A percentile compares a stretch with the other conserved stretches of the same genome.
These are phyloP conservation scores for Penicillium sp. DNA, from an alignment of 2,329 filamentous ascomycete species.

Conservation along the genomic window DNA sequence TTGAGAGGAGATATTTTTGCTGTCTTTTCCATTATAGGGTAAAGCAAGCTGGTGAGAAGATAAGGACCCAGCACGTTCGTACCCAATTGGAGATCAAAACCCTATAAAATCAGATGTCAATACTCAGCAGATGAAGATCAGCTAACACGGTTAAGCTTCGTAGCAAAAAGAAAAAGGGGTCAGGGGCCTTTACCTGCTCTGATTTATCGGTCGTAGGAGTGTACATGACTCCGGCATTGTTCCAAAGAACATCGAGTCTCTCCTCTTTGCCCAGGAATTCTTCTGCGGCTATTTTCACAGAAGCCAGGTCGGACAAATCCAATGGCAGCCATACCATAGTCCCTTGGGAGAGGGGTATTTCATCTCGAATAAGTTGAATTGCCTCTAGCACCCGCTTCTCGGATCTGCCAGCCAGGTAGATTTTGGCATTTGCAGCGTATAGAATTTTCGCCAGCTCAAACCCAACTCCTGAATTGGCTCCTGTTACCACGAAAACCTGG, in stretches of 20 bases:
- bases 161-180: background rate
- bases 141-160: background rate
- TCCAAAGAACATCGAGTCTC: conserved; percentile 44
- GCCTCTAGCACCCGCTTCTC: conserved; percentile 25
- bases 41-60: conserved; percentile 42
- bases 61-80: conserved; percentile 42
- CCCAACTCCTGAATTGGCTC: conserved; percentile 19
- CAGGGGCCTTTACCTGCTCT: conserved; percentile 16
- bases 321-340: background rate
- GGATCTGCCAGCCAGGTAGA: conserved; percentile 24
- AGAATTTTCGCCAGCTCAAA: conserved; percentile 25
- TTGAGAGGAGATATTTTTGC: conserved; percentile 24
- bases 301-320: background rate
- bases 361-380: background rate
- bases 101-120: background rate
- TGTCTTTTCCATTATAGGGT: conserved; percentile 35
- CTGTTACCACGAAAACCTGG: conserved; percentile 1
- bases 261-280: conserved; percentile 39
- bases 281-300: conserved; percentile 35
- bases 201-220: conserved; percentile 35
- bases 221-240: conserved; percentile 41
- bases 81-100: conserved; percentile 41
- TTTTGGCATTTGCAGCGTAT: conserved; percentile 17
- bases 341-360: background rate
- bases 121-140: background rate